Evolutionary conservation across 441 rosid genomes (phyloP).

Genomic region (Corymbia calophylla): DNA sequence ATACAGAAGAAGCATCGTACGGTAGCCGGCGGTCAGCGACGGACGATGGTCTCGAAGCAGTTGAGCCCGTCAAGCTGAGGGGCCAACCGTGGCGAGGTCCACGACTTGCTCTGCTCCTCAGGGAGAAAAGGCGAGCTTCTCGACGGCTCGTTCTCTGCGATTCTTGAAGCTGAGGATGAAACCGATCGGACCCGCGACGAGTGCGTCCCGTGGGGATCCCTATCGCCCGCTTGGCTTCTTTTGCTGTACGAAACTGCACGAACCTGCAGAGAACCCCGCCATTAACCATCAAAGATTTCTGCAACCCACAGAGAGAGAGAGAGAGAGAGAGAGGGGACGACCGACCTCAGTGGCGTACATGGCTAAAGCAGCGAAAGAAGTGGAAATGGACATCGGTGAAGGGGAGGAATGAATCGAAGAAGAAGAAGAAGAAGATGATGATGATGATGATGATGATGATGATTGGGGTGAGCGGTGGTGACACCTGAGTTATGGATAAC

Average conservation of each 20-base stretch:
- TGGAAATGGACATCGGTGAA: neutral
- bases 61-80: neutral
- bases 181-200: neutral
- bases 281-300: neutral
- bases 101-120: neutral
- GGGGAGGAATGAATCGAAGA: neutral
- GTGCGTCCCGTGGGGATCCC: neutral
- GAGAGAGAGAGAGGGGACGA: neutral
- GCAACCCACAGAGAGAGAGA: neutral
- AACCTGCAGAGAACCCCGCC: neutral
- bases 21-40: neutral
- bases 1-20: neutral
- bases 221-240: neutral
- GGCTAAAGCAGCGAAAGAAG: neutral
- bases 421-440: neutral
- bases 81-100: neutral
- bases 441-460: neutral
- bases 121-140: neutral
- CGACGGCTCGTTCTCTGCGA: neutral
- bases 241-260: neutral
- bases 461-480: neutral
- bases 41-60: neutral
- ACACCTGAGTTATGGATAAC: neutral
- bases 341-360: neutral
- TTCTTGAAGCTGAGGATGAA: neutral